Evolutionary conservation across 2,329 filamentous ascomycete species (phyloP).

Genomic region (Gyromitra esculenta): DNA sequence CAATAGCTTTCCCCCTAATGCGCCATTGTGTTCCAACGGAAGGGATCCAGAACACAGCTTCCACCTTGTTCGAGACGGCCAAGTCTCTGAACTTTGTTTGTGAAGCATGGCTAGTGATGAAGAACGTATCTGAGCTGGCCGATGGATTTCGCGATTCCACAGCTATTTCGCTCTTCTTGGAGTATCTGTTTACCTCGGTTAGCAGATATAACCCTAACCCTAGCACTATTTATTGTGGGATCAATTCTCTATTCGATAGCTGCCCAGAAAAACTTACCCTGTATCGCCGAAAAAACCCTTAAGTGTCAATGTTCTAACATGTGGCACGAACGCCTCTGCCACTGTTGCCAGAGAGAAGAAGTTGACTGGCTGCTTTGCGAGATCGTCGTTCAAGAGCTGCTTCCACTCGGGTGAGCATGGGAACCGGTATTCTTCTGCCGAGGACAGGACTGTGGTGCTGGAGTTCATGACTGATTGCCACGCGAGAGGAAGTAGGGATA

Average conservation of each 20-base stretch:
- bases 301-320: constrained; percentile 37
- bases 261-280: not conserved
- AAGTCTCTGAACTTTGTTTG: constrained; percentile 32
- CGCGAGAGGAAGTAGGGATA: constrained; percentile 23
- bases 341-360: constrained; percentile 43
- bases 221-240: not conserved
- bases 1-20: constrained; percentile 30
- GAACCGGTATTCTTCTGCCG: constrained; percentile 2
- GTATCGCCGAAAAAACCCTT: constrained; percentile 44
- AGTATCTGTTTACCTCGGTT: constrained; percentile 16
- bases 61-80: constrained; percentile 1
- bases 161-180: constrained; percentile 9
- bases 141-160: constrained; percentile 28
- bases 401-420: constrained; percentile 40
- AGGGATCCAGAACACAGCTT: constrained; percentile 42
- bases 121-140: constrained; percentile 21
- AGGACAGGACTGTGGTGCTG: constrained; percentile 5
- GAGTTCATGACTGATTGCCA: constrained; percentile 16
- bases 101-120: constrained; percentile 15
- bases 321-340: constrained; percentile 24
- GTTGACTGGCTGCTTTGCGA: constrained; percentile 38
- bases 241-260: not conserved
- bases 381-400: not conserved
- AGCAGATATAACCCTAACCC: not conserved
- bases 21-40: constrained; percentile 36